These are phyloP conservation scores for Cercophora samala DNA, from an alignment of 495 filamentous ascomycete species.

Conservation along the genomic window DNA sequence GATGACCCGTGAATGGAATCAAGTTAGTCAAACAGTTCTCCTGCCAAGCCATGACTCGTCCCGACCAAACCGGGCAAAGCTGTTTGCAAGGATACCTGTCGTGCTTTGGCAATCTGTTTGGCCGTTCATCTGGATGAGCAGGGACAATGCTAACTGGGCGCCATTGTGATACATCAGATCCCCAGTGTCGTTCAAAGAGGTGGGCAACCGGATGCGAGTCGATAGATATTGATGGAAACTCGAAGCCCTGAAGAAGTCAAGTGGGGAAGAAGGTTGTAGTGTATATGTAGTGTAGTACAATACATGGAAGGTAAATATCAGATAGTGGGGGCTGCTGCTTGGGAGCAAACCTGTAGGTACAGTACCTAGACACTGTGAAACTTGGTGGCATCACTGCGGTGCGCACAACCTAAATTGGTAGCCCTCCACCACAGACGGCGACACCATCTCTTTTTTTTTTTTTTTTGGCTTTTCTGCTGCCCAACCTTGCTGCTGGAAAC, in stretches of 20 bases:
- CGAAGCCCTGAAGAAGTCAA: neutral
- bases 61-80: neutral
- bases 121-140: neutral
- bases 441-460: neutral
- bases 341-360: neutral
- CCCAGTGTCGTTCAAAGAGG: neutral
- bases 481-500: conserved; percentile 4
- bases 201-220: neutral
- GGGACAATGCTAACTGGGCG: neutral
- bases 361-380: neutral
- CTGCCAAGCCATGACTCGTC: neutral
- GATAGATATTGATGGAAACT: neutral
- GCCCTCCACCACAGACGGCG: neutral
- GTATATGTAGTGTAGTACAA: no score
- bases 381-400: neutral
- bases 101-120: neutral
- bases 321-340: neutral
- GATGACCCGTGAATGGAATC: neutral
- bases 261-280: neutral
- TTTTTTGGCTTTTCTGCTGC: neutral
- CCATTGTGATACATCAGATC: neutral
- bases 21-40: neutral
- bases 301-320: neutral
- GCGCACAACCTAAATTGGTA: conserved; percentile 5
- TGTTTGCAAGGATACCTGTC: neutral